These are phyloP conservation scores for Alternaria consortialis DNA, from an alignment of 2,329 filamentous ascomycete genomes.

Conservation along the genomic window DNA sequence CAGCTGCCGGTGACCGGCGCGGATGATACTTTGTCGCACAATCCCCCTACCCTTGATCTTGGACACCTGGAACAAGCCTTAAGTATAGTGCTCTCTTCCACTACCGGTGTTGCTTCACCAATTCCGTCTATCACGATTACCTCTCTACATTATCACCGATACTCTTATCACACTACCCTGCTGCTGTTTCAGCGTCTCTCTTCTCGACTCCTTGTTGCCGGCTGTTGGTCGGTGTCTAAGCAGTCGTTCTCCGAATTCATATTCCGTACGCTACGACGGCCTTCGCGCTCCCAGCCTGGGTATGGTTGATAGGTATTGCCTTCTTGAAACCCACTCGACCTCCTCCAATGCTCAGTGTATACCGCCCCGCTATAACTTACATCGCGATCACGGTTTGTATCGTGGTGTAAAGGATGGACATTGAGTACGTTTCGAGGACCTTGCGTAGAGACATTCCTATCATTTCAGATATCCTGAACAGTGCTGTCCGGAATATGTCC, in stretches of 20 bases:
- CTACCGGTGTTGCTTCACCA: no score
- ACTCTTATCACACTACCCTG: not conserved
- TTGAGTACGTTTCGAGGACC: not conserved
- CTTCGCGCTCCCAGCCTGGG: not conserved
- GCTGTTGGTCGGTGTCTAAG: not conserved
- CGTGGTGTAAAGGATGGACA: no score
- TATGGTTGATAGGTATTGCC: not conserved
- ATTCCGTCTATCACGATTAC: not conserved
- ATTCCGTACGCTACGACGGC: not conserved
- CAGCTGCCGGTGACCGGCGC: no score
- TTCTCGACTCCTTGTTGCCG: not conserved
- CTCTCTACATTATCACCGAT: not conserved
- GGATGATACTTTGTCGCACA: no score
- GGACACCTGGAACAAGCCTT: no score
- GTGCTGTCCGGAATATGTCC: not conserved
- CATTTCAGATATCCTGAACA: no score
- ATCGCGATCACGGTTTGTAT: not conserved
- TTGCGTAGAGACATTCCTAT: not conserved
- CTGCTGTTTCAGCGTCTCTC: not conserved
- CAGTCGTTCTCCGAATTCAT: not conserved
- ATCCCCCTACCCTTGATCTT: no score
- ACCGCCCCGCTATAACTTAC: not conserved
- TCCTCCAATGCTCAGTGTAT: not conserved
- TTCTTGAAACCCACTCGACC: not conserved
- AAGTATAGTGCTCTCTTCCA: no score